These are phyloP conservation scores for Neurospora sp. DNA, from an alignment of 495 filamentous ascomycete genomes.

Conservation along the genomic window DNA sequence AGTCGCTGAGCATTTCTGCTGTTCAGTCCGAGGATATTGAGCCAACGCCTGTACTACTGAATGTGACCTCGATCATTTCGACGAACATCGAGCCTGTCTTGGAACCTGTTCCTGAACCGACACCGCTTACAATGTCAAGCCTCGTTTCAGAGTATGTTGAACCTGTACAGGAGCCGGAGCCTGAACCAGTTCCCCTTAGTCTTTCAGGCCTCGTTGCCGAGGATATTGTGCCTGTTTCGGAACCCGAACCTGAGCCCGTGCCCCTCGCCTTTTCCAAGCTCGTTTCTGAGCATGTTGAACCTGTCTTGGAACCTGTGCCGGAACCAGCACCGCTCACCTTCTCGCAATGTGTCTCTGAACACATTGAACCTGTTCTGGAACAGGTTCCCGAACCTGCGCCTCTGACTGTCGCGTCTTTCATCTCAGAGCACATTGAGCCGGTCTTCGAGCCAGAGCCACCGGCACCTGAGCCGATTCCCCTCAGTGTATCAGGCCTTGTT, in stretches of 20 bases:
- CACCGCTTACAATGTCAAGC: constrained; percentile 12
- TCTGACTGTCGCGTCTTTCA: constrained; percentile 14
- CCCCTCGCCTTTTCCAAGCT: constrained; percentile 10
- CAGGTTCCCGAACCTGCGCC: constrained; percentile 6
- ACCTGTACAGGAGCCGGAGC: constrained; percentile 13
- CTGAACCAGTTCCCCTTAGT: constrained; percentile 10
- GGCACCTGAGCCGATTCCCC: neutral
- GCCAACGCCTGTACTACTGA: constrained; percentile 2
- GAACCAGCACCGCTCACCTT: constrained; percentile 5
- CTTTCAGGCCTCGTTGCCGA: neutral
- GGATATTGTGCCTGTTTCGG: constrained; percentile 7
- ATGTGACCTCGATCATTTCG: constrained; percentile 11
- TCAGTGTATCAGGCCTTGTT: constrained; percentile 8
- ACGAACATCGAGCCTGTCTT: constrained; percentile 14
- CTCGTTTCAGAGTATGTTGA: constrained; percentile 19
- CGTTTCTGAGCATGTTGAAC: constrained; percentile 8
- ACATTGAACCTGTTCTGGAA: constrained; percentile 16
- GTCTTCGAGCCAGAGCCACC: constrained; percentile 11
- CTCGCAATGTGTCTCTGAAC: constrained; percentile 9
- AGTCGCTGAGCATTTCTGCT: constrained; percentile 16
- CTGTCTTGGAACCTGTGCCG: constrained; percentile 1
- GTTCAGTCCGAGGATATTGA: constrained; percentile 21
- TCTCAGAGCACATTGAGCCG: constrained; percentile 20
- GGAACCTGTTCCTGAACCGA: constrained; percentile 9
- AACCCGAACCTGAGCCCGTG: constrained; percentile 4